Conservation (phyloP, 2,329 filamentous ascomycete species). For the Fusarium mangiferae region DNA sequence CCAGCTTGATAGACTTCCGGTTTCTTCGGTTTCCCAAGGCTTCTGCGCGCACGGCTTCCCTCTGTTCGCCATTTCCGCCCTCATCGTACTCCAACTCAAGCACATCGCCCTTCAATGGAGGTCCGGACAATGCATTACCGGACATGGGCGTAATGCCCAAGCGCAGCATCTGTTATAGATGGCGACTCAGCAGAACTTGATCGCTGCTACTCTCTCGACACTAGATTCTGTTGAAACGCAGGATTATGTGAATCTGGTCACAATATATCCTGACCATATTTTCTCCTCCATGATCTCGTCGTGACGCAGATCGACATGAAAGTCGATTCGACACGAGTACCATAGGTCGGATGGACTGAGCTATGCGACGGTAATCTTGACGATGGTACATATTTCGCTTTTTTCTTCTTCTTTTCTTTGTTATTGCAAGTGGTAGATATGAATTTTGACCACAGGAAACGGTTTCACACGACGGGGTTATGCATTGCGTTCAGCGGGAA, state of each 20-base stretch:
- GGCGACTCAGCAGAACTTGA: conserved; percentile 4
- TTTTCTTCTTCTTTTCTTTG: conserved; percentile 32
- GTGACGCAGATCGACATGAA: background rate
- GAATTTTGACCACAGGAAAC: conserved; percentile 43
- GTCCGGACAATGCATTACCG: background rate
- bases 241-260: conserved; percentile 9
- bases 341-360: background rate
- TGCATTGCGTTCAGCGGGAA: conserved; percentile 54
- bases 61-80: background rate
- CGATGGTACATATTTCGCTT: conserved; percentile 45
- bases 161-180: conserved; percentile 22
- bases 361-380: conserved; percentile 40
- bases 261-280: conserved; percentile 10
- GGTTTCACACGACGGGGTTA: conserved; percentile 48
- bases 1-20: conserved; percentile 42
- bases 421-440: conserved; percentile 37
- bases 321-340: background rate
- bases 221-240: conserved; percentile 30
- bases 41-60: conserved; percentile 3
- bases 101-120: background rate
- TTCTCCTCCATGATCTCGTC: conserved; percentile 8
- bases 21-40: conserved; percentile 33
- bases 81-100: background rate
- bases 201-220: conserved; percentile 22
- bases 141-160: background rate